Evolutionary conservation across 257 asterid genomes (phyloP), one percentile per base, ranked within the genome.

Genomic region (Echites panduratus): DNA sequence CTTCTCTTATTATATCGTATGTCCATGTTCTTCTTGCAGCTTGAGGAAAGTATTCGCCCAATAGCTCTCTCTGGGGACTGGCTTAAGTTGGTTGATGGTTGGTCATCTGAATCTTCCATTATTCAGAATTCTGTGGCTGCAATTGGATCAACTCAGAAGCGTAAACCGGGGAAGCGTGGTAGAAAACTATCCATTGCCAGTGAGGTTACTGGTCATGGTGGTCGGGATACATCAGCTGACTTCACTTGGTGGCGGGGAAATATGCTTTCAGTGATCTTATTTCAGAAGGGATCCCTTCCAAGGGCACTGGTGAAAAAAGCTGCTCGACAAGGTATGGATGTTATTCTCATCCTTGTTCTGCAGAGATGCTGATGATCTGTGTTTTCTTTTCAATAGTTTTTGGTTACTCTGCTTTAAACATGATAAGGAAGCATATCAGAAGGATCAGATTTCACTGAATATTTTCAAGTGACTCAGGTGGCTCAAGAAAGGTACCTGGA

Each of bases 171-270:
- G 85, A 95, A 81, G 79, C 87, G 84, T 73, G 81, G 82, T 45
- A 84, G 85, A 49, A 91, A 83, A 71, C 83, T 53, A 69, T 89
- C 79, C 72, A 40, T 74, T 11, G 65, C 77, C 62, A 84, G 89
- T 65, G 78, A 91, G 77, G 80, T 92, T 47, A 90, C 81, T 80
- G 82, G 89, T 75, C 88, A 84, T 19, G 67, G 82, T 73, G 96
- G 98, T 32, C 57, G 61, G 27, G 57, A 69, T 32, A 26, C 26
- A 53, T 26, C 61, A 27, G 65, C 82, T 80, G 77, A 81, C 89
- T 81, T 84, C 84, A 75, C 91, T 89, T 95, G 99, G 99, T 90
- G 98, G 99, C 89, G 98, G 82, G 99, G 99, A 73, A 95, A 97
- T 72, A 85, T 86, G 79, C 85, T 85, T 74, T 95, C 99, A n/a